These are phyloP conservation scores for Populus deltoides DNA, from an alignment of 345 rosid genomes.

Conservation along the genomic window DNA sequence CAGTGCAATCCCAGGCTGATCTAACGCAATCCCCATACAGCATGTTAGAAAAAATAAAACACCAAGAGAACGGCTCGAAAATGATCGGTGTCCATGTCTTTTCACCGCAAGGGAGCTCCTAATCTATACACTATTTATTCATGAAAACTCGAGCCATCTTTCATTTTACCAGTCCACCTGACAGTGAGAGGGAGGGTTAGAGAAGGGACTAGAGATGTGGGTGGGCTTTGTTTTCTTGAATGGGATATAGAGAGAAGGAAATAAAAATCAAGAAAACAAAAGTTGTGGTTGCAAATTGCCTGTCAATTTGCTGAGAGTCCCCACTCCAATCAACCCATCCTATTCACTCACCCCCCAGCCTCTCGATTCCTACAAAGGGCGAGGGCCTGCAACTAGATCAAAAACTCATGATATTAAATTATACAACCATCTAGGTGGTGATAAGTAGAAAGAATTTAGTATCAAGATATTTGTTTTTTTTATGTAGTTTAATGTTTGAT, in stretches of 20 bases:
- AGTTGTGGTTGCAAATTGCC: slow-evolving; percentile 61
- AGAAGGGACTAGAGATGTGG: slow-evolving; percentile 38
- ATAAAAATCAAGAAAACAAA: slow-evolving; percentile 27
- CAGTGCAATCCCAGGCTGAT: no score
- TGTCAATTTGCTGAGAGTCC: slow-evolving; percentile 32
- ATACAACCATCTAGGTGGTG: no score
- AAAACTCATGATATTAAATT: background rate
- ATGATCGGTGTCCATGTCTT: background rate
- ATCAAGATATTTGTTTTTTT: no score
- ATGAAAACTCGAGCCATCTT: background rate
- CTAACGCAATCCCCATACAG: no score
- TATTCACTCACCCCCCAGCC: slow-evolving; percentile 23
- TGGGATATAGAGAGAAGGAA: slow-evolving; percentile 13
- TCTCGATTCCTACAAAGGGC: background rate
- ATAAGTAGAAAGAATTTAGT: no score
- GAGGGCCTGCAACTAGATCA: background rate
- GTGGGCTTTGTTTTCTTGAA: slow-evolving; percentile 30
- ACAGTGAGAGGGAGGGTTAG: slow-evolving; percentile 32
- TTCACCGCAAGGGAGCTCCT: background rate
- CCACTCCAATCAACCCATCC: slow-evolving; percentile 34
- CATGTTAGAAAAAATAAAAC: background rate
- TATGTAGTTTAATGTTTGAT: no score
- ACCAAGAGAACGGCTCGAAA: background rate
- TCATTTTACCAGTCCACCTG: slow-evolving; percentile 22
- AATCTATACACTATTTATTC: background rate